phyloP scores from a whole-genome alignment of 2,329 filamentous ascomycete species.

The Coniella vitis region DNA sequence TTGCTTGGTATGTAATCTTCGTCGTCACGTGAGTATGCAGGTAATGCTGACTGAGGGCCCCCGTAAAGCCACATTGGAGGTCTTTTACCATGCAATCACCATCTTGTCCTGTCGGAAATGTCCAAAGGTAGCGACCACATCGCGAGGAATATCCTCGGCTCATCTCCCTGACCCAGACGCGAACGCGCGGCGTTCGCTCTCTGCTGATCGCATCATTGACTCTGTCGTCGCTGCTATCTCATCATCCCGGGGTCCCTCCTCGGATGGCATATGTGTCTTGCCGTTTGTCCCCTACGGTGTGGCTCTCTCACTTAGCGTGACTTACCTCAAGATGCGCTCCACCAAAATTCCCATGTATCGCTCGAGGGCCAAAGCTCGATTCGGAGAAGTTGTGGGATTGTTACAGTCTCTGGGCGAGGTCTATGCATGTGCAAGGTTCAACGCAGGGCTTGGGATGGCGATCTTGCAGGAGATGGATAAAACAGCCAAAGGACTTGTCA shows the following conservation, averaged over 20 bases:
- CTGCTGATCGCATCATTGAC: slow-evolving; percentile 50
- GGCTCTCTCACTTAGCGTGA: slow-evolving; percentile 53
- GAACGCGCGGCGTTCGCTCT: slow-evolving; percentile 51
- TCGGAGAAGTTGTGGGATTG: slow-evolving; percentile 47
- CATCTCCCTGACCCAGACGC: slow-evolving; percentile 39
- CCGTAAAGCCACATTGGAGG: slow-evolving; percentile 49
- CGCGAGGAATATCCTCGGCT: slow-evolving; percentile 23
- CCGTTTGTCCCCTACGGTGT: slow-evolving; percentile 57
- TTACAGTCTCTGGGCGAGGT: slow-evolving; percentile 46
- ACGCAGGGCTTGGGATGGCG: slow-evolving; percentile 47
- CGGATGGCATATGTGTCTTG: slow-evolving; percentile 39
- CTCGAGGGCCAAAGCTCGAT: slow-evolving; percentile 45
- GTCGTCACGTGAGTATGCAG: neutral
- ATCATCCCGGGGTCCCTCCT: neutral
- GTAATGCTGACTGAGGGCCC: neutral
- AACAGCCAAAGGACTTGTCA: slow-evolving; percentile 36
- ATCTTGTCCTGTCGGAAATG: slow-evolving; percentile 54
- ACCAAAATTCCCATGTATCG: slow-evolving; percentile 53
- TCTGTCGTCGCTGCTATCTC: slow-evolving; percentile 40
- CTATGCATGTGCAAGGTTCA: slow-evolving; percentile 52
- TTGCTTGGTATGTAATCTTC: slow-evolving; percentile 36
- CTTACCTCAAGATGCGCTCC: slow-evolving; percentile 58
- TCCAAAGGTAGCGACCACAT: neutral
- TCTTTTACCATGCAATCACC: slow-evolving; percentile 57
- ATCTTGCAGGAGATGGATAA: slow-evolving; percentile 51